A percentile compares a stretch with the other conserved stretches of the same genome.
Conservation (phyloP, 2,329 filamentous ascomycete species). For the Colletotrichum karsti region DNA sequence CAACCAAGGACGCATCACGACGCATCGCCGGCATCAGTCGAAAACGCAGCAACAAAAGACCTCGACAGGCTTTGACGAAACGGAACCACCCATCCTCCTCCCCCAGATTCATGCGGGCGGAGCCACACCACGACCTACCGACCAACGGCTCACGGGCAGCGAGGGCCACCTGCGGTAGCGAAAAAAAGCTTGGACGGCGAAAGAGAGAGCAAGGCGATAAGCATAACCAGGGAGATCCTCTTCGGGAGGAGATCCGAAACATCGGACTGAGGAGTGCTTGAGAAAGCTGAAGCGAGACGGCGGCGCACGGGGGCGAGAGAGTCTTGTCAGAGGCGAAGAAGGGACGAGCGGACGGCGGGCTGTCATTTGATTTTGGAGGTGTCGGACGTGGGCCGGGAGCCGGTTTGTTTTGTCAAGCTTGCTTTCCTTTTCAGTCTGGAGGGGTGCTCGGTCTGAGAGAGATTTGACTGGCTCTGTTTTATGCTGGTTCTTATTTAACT, state of each 20-base stretch:
- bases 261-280: constrained; percentile 1
- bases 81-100: no score
- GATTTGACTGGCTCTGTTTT: no score
- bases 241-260: constrained; percentile 21
- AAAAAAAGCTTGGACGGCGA: no score
- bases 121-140: no score
- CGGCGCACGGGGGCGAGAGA: not conserved
- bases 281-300: not conserved
- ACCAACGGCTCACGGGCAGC: no score
- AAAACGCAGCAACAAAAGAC: not conserved
- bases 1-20: not conserved
- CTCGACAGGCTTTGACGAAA: constrained; percentile 2
- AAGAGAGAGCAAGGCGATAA: no score
- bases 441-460: no score
- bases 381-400: not conserved
- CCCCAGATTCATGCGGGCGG: not conserved
- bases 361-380: constrained; percentile 11
- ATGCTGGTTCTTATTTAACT: no score
- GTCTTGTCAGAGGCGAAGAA: constrained; percentile 13
- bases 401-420: not conserved
- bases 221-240: constrained; percentile 9
- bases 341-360: constrained; percentile 14
- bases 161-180: no score
- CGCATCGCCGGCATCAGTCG: not conserved
- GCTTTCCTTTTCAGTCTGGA: not conserved